Conservation (phyloP, 2,329 filamentous ascomycete genomes). For the Cryphonectria carpinicola region DNA sequence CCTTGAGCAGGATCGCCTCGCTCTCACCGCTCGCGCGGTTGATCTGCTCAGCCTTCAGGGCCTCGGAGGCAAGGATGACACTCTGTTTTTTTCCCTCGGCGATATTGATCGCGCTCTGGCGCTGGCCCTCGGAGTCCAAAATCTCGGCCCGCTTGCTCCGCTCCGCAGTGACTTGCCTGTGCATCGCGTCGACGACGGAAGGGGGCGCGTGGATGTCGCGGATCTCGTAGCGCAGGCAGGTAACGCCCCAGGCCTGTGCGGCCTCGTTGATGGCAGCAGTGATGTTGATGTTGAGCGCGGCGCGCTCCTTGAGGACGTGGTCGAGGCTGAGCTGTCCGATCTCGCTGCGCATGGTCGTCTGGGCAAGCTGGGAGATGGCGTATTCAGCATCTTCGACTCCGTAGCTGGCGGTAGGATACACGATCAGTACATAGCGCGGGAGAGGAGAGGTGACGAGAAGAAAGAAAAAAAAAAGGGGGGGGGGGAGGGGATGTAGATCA, state of each 20-base stretch:
- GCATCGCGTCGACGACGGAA: conserved; percentile 95
- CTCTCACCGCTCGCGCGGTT: conserved; percentile 92
- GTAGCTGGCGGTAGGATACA: conserved; percentile 62
- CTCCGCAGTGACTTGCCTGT: conserved; percentile 96
- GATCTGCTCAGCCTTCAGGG: conserved; percentile 86
- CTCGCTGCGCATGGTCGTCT: conserved; percentile 98
- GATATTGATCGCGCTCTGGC: conserved; percentile 98
- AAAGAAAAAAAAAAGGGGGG: background rate
- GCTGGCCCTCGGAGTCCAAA: conserved; percentile 93
- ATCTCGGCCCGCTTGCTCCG: conserved; percentile 98
- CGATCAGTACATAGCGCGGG: conserved; percentile 1
- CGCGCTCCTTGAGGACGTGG: conserved; percentile 96
- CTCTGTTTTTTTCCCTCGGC: conserved; percentile 97
- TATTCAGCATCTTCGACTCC: conserved; percentile 99
- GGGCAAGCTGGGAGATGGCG: conserved; percentile 94
- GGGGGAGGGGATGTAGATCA: conserved; percentile 32
- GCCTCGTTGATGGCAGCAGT: conserved; percentile 99
- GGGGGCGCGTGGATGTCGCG: conserved; percentile 95
- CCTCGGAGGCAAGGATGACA: conserved; percentile 94
- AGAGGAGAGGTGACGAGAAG: background rate
- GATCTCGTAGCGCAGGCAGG: conserved; percentile 96
- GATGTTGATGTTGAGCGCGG: conserved; percentile 95
- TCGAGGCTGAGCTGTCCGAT: conserved; percentile 96
- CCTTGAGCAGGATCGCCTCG: conserved; percentile 87
- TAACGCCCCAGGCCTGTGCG: conserved; percentile 94